Evolutionary conservation across 495 filamentous ascomycete species (phyloP).

Genomic region (Staphylotrichum tortipilum): DNA sequence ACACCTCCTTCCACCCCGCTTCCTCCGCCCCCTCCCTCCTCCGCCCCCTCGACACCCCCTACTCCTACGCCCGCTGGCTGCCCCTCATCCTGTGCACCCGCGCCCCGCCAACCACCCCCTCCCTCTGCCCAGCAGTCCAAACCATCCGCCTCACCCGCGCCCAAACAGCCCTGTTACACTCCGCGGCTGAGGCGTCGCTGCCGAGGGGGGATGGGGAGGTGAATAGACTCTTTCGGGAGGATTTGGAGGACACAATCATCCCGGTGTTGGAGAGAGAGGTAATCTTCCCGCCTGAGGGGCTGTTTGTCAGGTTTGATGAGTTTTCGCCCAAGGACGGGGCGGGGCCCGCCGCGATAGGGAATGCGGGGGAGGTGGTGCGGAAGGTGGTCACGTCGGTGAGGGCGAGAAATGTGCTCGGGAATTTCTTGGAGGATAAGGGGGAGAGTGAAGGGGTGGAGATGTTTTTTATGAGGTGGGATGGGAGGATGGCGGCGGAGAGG

Average conservation of each 20-base stretch:
- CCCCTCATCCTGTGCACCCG: conserved; percentile 17
- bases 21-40: conserved; percentile 12
- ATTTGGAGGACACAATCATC: conserved; percentile 6
- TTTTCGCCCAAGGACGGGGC: conserved; percentile 27
- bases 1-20: conserved; percentile 18
- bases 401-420: conserved; percentile 16
- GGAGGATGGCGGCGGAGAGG: conserved; percentile 14
- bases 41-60: conserved; percentile 15
- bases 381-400: conserved; percentile 21
- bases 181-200: conserved; percentile 8
- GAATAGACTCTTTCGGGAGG: conserved; percentile 15
- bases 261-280: conserved; percentile 6
- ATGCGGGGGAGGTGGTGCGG: conserved; percentile 16
- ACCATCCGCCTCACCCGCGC: not conserved
- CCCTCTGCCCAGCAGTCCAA: too few species aligned
- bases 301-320: conserved; percentile 26
- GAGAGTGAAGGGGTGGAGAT: conserved; percentile 3
- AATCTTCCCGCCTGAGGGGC: conserved; percentile 17
- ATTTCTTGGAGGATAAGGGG: not conserved
- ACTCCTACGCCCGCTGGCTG: conserved; percentile 21
- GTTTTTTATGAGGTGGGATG: conserved; percentile 27
- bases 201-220: conserved; percentile 9
- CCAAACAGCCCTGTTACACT: conserved; percentile 12
- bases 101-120: not conserved
- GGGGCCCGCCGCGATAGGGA: conserved; percentile 14